Evolutionary conservation across 345 rosid species (phyloP).

Genomic region (Clausena lansium): DNA sequence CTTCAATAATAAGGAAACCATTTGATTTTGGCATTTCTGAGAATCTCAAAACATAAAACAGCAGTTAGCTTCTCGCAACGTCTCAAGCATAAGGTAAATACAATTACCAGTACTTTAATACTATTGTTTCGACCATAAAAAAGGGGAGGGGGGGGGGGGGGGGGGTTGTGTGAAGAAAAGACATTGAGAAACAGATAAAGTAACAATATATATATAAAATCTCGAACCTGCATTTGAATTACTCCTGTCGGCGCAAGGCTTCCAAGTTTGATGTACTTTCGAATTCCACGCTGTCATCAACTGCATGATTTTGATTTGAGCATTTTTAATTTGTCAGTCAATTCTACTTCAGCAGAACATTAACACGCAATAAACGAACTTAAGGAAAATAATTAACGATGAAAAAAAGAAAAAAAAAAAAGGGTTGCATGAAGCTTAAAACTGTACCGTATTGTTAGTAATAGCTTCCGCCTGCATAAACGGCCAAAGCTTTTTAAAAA

Average conservation of each 20-base stretch:
- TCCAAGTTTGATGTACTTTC: conserved; percentile 54
- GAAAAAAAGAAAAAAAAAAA: background rate
- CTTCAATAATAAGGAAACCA: conserved; percentile 94
- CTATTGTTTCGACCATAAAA: background rate
- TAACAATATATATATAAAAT: background rate
- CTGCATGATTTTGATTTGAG: conserved; percentile 44
- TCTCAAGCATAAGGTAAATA: background rate
- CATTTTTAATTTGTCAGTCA: conserved; percentile 11
- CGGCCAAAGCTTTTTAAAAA: conserved; percentile 81
- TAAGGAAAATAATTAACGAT: background rate
- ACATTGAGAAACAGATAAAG: background rate
- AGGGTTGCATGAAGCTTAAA: background rate
- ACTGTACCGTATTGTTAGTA: conserved; percentile 58
- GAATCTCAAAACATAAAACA: conserved; percentile 24
- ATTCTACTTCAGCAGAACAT: conserved; percentile 8
- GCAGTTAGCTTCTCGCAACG: conserved; percentile 14
- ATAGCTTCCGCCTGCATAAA: conserved; percentile 70
- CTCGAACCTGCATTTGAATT: conserved; percentile 57
- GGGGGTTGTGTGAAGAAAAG: too few relatives aligned
- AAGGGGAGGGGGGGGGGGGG: too few relatives aligned
- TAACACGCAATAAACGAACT: background rate
- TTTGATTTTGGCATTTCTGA: conserved; percentile 63
- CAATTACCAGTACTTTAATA: background rate
- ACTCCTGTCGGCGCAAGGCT: conserved; percentile 52
- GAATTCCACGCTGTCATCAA: conserved; percentile 64